Conservation (phyloP, 495 filamentous ascomycete species). For the Collariella sp. region DNA sequence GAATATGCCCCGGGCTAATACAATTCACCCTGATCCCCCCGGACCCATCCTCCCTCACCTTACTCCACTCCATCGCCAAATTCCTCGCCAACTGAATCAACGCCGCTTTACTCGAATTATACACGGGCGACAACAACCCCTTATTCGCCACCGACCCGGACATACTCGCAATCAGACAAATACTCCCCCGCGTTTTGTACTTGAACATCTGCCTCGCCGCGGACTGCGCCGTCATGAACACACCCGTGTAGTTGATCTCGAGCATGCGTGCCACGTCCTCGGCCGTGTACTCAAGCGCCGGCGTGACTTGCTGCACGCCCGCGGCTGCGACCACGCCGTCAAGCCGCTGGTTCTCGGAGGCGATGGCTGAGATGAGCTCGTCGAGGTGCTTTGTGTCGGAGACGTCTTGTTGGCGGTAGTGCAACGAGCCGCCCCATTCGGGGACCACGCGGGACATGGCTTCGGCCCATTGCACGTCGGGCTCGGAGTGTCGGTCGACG, state of each 20-base stretch:
- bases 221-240: conserved; percentile 65
- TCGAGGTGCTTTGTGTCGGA: conserved; percentile 50
- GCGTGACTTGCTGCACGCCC: conserved; percentile 60
- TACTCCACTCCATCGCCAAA: conserved; percentile 65
- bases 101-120: conserved; percentile 63
- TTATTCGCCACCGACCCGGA: conserved; percentile 64
- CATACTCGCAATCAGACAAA: conserved; percentile 68
- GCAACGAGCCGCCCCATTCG: conserved; percentile 47
- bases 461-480: conserved; percentile 42
- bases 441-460: conserved; percentile 40
- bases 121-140: conserved; percentile 56
- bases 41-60: conserved; percentile 26
- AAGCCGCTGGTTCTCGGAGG: conserved; percentile 45
- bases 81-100: conserved; percentile 57
- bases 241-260: conserved; percentile 66
- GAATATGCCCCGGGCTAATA: conserved; percentile 60
- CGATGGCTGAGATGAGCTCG: conserved; percentile 45
- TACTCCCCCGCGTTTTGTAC: conserved; percentile 61
- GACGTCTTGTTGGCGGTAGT: conserved; percentile 59
- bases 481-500: conserved; percentile 46
- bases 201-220: conserved; percentile 69
- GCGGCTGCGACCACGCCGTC: conserved; percentile 73
- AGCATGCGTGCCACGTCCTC: conserved; percentile 64
- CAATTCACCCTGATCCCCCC: conserved; percentile 61
- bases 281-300: conserved; percentile 59